A percentile compares a stretch with the other conserved stretches of the same genome.
Conservation (phyloP, 305 asterid genomes). For the Solanum aculeatissimum region DNA sequence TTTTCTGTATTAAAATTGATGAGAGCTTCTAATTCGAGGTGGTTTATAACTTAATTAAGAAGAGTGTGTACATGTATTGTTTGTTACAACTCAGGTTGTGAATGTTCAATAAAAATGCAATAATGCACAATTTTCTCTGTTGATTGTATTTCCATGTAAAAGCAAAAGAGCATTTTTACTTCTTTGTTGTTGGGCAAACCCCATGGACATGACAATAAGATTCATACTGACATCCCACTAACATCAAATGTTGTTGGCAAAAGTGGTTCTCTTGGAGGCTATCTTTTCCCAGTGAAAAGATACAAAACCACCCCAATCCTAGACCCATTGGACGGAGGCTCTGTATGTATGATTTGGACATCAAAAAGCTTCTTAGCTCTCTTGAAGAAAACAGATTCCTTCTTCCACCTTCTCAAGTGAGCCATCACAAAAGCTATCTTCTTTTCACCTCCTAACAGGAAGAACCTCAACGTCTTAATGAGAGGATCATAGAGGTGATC, state of each 20-base stretch:
- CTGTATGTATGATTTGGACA: constrained; percentile 32
- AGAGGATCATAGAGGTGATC: constrained; percentile 51
- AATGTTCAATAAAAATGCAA: neutral
- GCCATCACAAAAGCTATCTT: constrained; percentile 44
- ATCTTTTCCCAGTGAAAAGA: constrained; percentile 28
- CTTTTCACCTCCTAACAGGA: constrained; percentile 27
- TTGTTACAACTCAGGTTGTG: neutral
- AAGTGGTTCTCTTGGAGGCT: neutral
- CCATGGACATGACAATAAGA: neutral
- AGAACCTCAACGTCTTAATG: constrained; percentile 36
- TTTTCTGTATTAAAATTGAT: neutral
- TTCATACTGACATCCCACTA: neutral
- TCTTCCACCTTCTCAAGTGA: constrained; percentile 69
- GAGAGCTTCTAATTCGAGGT: neutral
- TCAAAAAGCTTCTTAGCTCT: constrained; percentile 50
- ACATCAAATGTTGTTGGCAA: neutral
- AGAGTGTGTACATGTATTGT: neutral
- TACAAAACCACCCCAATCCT: constrained; percentile 68
- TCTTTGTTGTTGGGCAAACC: neutral
- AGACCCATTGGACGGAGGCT: constrained; percentile 31
- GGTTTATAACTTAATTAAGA: neutral
- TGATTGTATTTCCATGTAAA: neutral
- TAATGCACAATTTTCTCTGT: neutral
- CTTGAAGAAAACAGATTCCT: constrained; percentile 58
- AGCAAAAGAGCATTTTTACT: neutral